Conservation (phyloP, 192 early-diverging fungal genomes). For the Gonapodya prolifera region DNA sequence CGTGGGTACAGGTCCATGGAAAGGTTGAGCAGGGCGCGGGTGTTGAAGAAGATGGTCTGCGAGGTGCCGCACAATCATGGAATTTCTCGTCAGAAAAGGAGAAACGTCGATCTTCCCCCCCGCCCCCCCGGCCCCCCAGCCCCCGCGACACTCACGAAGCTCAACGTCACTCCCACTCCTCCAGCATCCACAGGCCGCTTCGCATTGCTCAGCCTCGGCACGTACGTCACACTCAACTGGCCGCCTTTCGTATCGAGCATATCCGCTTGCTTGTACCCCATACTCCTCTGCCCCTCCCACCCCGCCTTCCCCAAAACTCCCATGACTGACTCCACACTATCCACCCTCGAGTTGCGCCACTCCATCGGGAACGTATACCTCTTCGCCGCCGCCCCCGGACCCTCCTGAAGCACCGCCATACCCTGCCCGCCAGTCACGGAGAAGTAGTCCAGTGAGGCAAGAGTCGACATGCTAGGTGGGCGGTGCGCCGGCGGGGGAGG, state of each 20-base stretch:
- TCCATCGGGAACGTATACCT: not conserved
- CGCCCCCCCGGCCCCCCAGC: not conserved
- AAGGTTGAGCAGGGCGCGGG: not conserved
- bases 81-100: not conserved
- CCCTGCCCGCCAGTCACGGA: not conserved
- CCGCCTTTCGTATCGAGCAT: not conserved
- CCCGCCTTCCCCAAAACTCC: not conserved
- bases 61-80: not conserved
- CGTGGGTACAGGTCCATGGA: not conserved
- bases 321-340: not conserved
- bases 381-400: not conserved
- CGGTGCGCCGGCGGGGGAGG: not conserved
- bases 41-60: not conserved
- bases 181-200: not conserved
- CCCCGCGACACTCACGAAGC: not conserved
- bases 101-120: too few relatives aligned
- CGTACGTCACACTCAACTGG: not conserved
- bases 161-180: not conserved
- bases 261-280: not conserved
- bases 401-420: too few relatives aligned
- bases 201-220: not conserved
- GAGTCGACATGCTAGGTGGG: not conserved
- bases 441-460: not conserved
- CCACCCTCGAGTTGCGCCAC: not conserved
- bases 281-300: not conserved